Base-by-base conservation (phyloP, 176 grass and related monocot genomes). In the Aegilops bicornis region DNA sequence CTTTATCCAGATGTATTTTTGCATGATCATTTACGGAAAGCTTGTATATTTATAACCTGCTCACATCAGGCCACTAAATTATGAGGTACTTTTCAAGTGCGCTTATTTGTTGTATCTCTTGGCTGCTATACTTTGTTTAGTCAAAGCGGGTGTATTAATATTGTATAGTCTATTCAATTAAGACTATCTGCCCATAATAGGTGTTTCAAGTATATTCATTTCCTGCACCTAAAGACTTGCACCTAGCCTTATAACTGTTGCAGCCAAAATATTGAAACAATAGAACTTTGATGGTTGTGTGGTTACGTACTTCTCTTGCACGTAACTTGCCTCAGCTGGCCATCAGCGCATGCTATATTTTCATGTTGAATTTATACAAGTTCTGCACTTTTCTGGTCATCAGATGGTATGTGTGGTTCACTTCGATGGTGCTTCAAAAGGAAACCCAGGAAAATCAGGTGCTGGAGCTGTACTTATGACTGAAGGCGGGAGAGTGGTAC, bases 371-470 rank as follows among this genome's bases (percentile, higher is more conserved):
- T 52, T 82, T 27, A 77, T 67, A 58, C 73, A 67, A 47, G 35
- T 69, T 75, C 79, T 83, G 19, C 42, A 48, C 63, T 30, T 69
- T 32, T 87, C 43, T 86, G 52, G 52, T 82, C 76, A 29, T 89
- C 87, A 94, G 95, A 89, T 91, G 85, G 77, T 85, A 59, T 92
- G 90, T 59, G 52, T 92, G 77, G 63, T 97, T 89, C 79, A 97
- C 48, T 97, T 94, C 69, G 92, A 97, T 81, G 92, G 92, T 79
- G 95, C 92, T 81, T 91, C 95, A n/a, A 97, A 97, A 91, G 92
- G 95, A 82, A 97, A 97, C 85, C 95, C 95, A 29, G 95, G 95
- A 65, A 92, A 92, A 92, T 77, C 88, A 63, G 95, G 92, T 90
- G 95, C 95, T 73, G 95, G 95, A 81, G 92, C 92, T 31, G 86